These are phyloP conservation scores for Phylloporus sp. DNA, from an alignment of 768 basidiomycete species.

Conservation along the genomic window DNA sequence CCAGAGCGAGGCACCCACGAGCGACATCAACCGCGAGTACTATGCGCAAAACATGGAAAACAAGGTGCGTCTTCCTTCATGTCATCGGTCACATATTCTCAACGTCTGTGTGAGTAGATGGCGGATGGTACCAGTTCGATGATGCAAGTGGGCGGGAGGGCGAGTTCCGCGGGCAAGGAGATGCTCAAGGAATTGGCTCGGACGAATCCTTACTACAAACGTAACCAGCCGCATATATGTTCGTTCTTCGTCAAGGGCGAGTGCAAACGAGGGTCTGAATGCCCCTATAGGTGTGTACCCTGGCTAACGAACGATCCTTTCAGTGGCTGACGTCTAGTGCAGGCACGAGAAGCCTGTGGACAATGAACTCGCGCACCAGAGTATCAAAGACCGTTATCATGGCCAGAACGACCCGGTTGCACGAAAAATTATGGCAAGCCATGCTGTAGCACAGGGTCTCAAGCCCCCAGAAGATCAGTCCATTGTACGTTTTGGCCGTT, in stretches of 20 bases:
- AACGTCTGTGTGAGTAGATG: slow-evolving; percentile 44
- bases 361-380: slow-evolving; percentile 84
- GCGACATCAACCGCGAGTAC: slow-evolving; percentile 96
- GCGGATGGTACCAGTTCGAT: slow-evolving; percentile 62
- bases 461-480: slow-evolving; percentile 85
- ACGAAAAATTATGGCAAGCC: slow-evolving; percentile 75
- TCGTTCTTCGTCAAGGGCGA: slow-evolving; percentile 96
- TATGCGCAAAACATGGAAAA: slow-evolving; percentile 90
- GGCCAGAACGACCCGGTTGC: slow-evolving; percentile 94
- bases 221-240: slow-evolving; percentile 91
- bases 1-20: slow-evolving; percentile 86
- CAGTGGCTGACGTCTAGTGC: slow-evolving; percentile 2
- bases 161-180: slow-evolving; percentile 84
- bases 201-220: slow-evolving; percentile 96
- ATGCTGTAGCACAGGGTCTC: slow-evolving; percentile 79
- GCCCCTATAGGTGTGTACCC: slow-evolving; percentile 70
- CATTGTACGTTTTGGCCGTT: slow-evolving; percentile 55
- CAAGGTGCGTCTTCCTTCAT: slow-evolving; percentile 46
- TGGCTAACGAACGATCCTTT: background rate
- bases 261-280: slow-evolving; percentile 86
- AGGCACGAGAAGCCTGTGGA: slow-evolving; percentile 88
- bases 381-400: slow-evolving; percentile 91
- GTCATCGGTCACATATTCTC: background rate
- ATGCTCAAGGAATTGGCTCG: slow-evolving; percentile 95
- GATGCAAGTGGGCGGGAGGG: slow-evolving; percentile 50